Evolutionary conservation across 2,329 filamentous ascomycete species (phyloP).

Genomic region (Penicillium sp.): DNA sequence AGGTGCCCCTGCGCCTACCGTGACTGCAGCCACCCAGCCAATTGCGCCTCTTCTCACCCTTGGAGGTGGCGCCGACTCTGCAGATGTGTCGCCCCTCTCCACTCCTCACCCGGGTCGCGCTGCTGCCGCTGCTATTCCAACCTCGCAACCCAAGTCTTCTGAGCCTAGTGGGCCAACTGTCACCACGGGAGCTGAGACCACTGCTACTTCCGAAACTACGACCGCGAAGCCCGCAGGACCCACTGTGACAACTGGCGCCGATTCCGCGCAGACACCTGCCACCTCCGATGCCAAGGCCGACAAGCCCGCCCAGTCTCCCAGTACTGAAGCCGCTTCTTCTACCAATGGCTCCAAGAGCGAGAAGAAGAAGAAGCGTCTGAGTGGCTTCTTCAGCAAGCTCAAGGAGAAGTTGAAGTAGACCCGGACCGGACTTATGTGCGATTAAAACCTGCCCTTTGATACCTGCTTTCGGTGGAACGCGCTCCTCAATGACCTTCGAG

Average conservation of each 20-base stretch:
- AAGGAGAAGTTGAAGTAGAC: constrained; percentile 56
- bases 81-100: constrained; percentile 30
- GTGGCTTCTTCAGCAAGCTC: constrained; percentile 60
- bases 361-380: constrained; percentile 63
- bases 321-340: constrained; percentile 22
- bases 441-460: not conserved
- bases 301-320: constrained; percentile 16
- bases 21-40: constrained; percentile 40
- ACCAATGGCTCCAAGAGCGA: constrained; percentile 37
- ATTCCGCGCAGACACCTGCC: constrained; percentile 19
- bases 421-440: not conserved
- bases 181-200: constrained; percentile 18
- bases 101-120: constrained; percentile 24
- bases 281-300: constrained; percentile 23
- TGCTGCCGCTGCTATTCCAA: constrained; percentile 13
- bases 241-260: constrained; percentile 27
- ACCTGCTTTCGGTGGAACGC: constrained; percentile 1
- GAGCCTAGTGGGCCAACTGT: constrained; percentile 13
- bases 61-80: constrained; percentile 21
- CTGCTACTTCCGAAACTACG: constrained; percentile 21
- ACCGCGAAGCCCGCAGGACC: constrained; percentile 19
- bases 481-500: constrained; percentile 7
- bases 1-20: constrained; percentile 45
- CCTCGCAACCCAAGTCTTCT: constrained; percentile 8
- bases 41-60: constrained; percentile 37